A percentile compares a stretch with the other conserved stretches of the same genome.
These are phyloP conservation scores for Scedosporium minutisporum DNA, from an alignment of 2,329 filamentous ascomycete genomes.

Conservation along the genomic window DNA sequence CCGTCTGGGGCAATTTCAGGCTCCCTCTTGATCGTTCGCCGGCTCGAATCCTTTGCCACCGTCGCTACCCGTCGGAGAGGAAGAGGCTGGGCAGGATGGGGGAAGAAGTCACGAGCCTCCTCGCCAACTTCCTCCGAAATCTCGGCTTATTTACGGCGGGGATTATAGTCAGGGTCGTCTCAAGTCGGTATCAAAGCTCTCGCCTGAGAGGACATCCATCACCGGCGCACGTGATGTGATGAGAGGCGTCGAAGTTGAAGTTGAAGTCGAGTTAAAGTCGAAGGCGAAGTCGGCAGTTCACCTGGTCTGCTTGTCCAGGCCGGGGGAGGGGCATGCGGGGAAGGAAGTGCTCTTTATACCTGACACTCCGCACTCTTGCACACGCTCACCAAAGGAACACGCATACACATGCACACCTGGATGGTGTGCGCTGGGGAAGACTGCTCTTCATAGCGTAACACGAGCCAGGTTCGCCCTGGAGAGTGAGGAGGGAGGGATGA, in stretches of 20 bases:
- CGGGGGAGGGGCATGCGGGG: not conserved
- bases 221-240: too few relatives aligned
- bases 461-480: not conserved
- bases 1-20: not conserved
- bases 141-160: not conserved
- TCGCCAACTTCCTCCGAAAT: not conserved
- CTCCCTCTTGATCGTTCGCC: not conserved
- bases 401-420: not conserved
- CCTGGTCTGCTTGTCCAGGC: not conserved
- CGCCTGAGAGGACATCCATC: not conserved
- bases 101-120: not conserved
- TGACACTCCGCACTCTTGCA: not conserved
- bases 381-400: not conserved
- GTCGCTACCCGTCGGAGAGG: not conserved
- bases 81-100: not conserved
- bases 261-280: not conserved
- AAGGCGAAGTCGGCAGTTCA: not conserved
- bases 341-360: not conserved
- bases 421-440: not conserved
- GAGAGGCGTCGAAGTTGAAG: too few relatives aligned
- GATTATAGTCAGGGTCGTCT: not conserved
- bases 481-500: not conserved
- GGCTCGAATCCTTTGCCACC: not conserved
- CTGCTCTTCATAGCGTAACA: not conserved
- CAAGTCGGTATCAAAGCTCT: not conserved